A percentile compares a stretch with the other conserved stretches of the same genome.
Conservation (phyloP, 1,139 yeast species). For the Candida sp. region DNA sequence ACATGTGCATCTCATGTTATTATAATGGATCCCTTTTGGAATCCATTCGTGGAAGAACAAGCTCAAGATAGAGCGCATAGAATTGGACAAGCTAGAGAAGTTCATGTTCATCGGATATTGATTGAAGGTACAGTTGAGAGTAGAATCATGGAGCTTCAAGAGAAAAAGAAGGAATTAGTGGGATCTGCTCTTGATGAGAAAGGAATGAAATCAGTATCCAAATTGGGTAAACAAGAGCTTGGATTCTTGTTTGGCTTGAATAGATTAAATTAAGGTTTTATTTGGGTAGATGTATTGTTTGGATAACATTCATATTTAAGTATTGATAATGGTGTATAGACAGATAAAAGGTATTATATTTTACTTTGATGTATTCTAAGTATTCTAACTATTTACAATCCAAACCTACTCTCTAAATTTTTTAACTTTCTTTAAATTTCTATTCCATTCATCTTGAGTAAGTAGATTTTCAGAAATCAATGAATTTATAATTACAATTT, state of each 20-base stretch:
- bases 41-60: conserved; percentile 93
- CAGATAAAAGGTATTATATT: no score
- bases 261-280: conserved; percentile 12
- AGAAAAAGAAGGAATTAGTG: conserved; percentile 68
- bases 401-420: conserved; percentile 22
- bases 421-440: conserved; percentile 34
- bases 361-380: no score
- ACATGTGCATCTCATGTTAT: conserved; percentile 93
- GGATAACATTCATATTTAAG: no score
- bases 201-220: conserved; percentile 62
- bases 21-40: conserved; percentile 94
- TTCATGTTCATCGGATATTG: conserved; percentile 68
- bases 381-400: not conserved
- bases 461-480: conserved; percentile 20
- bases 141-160: conserved; percentile 75
- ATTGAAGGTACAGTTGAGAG: conserved; percentile 76
- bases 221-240: conserved; percentile 67
- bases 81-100: conserved; percentile 81
- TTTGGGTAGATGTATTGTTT: not conserved
- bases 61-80: conserved; percentile 96
- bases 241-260: conserved; percentile 78
- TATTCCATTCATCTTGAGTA: conserved; percentile 32
- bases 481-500: conserved; percentile 39
- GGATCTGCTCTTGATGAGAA: conserved; percentile 75
- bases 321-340: no score